Evolutionary conservation across 768 basidiomycete species (phyloP), one percentile per base, ranked within the genome.

Genomic region (Termitomyces sp.): DNA sequence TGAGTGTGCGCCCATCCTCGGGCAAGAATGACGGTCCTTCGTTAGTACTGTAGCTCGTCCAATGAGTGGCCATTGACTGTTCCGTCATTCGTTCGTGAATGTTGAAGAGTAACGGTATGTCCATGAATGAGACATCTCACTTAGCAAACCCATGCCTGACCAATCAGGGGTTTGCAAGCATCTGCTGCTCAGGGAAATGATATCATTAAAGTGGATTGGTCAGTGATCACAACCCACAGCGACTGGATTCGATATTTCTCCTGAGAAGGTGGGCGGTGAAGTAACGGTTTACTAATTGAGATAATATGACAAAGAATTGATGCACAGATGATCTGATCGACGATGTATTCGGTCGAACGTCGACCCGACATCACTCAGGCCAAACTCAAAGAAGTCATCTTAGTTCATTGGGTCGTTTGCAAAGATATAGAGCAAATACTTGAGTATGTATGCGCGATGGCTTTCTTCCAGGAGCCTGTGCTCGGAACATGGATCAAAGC

Each of bases 11-110:
- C 1, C 56, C 51, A 52, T 57, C 56, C 36, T 52, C 51, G 10
- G 56, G 44, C 33, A 57, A 52, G 20, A 45, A 57, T 22, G 56
- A 57, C n/a, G 51, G 56, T 43, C 56, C 56, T 52, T 52, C 51
- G 28, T 38, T 20, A 46, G 56, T 32, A 20, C 47, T 52, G 28
- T 57, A 52, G 9, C 43, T 45, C 1, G 51, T 52, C 56, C 56
- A 57, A 45, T 57, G 51, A 32, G 41, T 8, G 8, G 44, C 28
- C 43, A 32, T 47, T 36, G 30, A 20, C 28, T 43, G 20, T n/a
- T 46, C 9, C 24, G 14, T 45, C 11, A 50, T 56, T 43, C n/a
- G 38, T 44, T 24, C 11, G 47, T 50, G 7, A 20, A 10, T 18
- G 45, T 24, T 2, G n/a, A 52, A 47, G 26, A 33, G 33, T n/a